Percentiles rank a stretch among this genome's conserved stretches.
Evolutionary conservation across 2,329 filamentous ascomycete species (phyloP).

Genomic region (Sclerotinia borealis): DNA sequence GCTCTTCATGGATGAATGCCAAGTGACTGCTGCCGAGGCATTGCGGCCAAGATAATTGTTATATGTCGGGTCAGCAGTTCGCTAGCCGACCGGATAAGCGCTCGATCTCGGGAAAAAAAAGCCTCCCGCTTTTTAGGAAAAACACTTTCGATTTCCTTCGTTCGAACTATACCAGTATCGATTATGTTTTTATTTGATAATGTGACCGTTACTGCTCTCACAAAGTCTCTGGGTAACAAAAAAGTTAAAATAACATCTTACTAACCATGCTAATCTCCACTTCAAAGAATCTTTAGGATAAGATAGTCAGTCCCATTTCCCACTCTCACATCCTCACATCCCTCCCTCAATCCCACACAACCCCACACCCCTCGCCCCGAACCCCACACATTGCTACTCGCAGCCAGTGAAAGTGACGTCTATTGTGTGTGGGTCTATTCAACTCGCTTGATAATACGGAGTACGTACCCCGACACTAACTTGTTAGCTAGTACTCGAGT

Average conservation of each 20-base stretch:
- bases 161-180: neutral
- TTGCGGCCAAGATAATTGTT: neutral
- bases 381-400: too few relatives aligned
- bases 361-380: neutral
- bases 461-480: neutral
- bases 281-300: neutral
- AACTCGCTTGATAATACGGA: too few relatives aligned
- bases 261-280: neutral
- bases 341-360: conserved; percentile 1
- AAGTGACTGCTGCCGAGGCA: neutral
- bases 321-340: neutral
- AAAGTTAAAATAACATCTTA: neutral
- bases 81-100: neutral
- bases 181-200: neutral
- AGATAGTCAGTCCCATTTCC: neutral
- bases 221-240: neutral
- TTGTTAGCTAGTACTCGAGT: neutral
- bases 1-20: neutral
- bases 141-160: neutral
- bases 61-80: neutral
- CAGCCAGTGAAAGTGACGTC: conserved; percentile 6
- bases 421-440: conserved; percentile 5
- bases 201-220: too few relatives aligned
- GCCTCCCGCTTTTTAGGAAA: neutral
- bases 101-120: neutral